Evolutionary conservation across 257 asterid species (phyloP), one percentile per base, ranked within the genome.

Genomic region (Fraxinus excelsior): DNA sequence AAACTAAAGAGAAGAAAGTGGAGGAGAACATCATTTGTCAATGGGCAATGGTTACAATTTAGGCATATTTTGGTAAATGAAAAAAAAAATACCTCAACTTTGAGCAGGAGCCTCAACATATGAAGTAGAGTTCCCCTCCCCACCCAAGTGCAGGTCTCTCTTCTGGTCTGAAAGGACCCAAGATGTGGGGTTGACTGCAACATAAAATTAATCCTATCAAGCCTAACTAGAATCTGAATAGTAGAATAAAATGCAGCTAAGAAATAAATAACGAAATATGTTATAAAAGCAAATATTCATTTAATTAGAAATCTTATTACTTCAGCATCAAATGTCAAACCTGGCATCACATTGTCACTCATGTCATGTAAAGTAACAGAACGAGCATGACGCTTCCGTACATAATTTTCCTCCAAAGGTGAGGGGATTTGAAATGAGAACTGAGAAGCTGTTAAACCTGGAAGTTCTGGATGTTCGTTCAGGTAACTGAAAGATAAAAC

Each of bases 391-490:
- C 86, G 93, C 80, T 87, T 93, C 73, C 85, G 86, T 34, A 80
- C 80, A 76, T 85, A 88, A 66, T 91, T 81, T n/a, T 89, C 91
- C 74, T 90, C 94, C 66, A 88, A 82, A 4, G 89, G 94, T 70
- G 87, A 85, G 25, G 97, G 97, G 19, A 86, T 86, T 80, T 83
- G 89, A 86, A 93, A 91, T 69, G 96, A 91, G 81, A 93, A 90
- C 35, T 73, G 84, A 0, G 94, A 80, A 71, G 71, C 49, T 28
- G 37, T 56, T n/a, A 90, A 84, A 21, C 90, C 91, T 3, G 85
- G 82, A 18, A 19, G 23, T 69, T 80, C 85, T 3, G 96, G 89
- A 80, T 90, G 83, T 66, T 88, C 88, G 37, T 80, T 79, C 80
- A 93, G 77, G 86, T 85, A 86, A 82, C 97, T 93, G 58, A 81